Evolutionary conservation across 106 monocot species (phyloP), one percentile per base, ranked within the genome.

Genomic region (Xerophyta viscosa): DNA sequence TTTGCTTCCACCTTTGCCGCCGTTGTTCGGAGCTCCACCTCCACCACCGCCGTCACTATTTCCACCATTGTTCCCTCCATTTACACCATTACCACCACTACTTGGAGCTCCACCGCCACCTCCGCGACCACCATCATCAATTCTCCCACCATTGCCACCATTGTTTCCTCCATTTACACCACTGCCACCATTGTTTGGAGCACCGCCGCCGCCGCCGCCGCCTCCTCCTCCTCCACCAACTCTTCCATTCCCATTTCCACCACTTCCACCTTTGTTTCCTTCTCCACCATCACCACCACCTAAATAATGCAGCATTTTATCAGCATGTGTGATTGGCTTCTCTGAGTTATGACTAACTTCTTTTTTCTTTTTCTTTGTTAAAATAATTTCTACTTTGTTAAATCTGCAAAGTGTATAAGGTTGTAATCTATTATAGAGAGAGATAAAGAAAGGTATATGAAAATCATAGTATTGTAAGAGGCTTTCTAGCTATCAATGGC

Each of bases 1-100:
- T 43, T 13, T 13, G 36, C 18, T 21, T 37, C 46, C 61, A 48
- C 59, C 70, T 4, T 30, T 54, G 21, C 58, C 53, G 24, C 37
- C 75, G 31, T 41, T 41, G 6, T 31, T 52, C 12, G 37, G 49
- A 2, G 29, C 31, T 0, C 60, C 30, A 50, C 71, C 15, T 31
- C 29, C 53, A 56, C 29, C 54, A 17, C 14, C 33, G 27, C 58
- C 18, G 0, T 43, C n/a, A 8, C 58, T 42, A 58, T 42, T 28
- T 43, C 58, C 58, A 27, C 58, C 58, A 25, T 6, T 56, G 39
- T 44, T 44, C 3, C 43, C 43, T 8, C 43, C 43, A 14, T 17
- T 44, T 4, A 44, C 14, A 14, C 43, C 43, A 44, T 14, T 44
- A 3, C 43, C 43, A 44, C 43, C 43, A 14, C n/a, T 17, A 14